Conservation (phyloP, 345 rosid genomes). For the Brassica nigra region DNA sequence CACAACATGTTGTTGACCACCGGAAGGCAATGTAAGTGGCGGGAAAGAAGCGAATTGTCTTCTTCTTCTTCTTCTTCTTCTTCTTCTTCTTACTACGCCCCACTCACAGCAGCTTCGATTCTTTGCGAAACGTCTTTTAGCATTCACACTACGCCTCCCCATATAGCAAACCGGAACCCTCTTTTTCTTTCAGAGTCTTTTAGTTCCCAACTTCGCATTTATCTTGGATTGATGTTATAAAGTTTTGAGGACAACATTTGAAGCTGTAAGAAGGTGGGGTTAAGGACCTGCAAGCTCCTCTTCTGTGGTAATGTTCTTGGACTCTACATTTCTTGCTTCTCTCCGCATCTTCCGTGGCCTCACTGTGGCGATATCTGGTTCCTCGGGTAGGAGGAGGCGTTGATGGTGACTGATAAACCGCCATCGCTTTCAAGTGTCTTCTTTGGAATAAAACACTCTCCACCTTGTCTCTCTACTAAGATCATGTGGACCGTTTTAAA, state of each 20-base stretch:
- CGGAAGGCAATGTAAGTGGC: conserved; percentile 26
- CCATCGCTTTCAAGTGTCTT: not conserved
- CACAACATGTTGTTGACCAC: conserved; percentile 69
- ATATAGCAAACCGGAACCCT: not conserved
- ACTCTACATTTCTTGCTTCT: no score
- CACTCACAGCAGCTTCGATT: conserved; percentile 14
- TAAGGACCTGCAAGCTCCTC: no score
- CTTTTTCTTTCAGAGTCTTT: not conserved
- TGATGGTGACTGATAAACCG: no score
- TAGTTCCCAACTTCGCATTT: not conserved
- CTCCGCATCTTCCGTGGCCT: no score
- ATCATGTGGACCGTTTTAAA: not conserved
- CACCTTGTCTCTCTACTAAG: not conserved
- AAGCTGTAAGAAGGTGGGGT: no score
- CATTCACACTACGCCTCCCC: no score
- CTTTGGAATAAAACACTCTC: not conserved
- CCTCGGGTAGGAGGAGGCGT: no score
- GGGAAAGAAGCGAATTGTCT: conserved; percentile 37
- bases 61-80: not conserved
- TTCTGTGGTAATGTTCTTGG: no score
- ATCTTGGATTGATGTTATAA: no score
- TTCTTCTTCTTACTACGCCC: not conserved
- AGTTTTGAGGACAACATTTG: no score
- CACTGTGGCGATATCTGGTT: no score
- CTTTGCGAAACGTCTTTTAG: not conserved